These are phyloP conservation scores for Aurinia saxatilis DNA, from an alignment of 345 rosid species.

Conservation along the genomic window DNA sequence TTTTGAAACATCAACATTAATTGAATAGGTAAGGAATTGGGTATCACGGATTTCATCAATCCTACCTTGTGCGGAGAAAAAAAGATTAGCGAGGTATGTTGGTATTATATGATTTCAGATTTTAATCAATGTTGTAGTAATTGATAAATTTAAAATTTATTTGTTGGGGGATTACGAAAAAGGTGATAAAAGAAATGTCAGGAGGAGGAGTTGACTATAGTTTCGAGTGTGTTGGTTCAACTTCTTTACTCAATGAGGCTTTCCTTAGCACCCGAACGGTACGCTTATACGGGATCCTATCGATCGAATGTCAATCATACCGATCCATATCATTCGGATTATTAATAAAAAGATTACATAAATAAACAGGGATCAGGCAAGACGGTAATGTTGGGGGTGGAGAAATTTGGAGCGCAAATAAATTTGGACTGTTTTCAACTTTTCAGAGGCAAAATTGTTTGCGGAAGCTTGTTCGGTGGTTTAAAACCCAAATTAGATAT, in stretches of 20 bases:
- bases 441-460: constrained; percentile 34
- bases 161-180: not conserved
- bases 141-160: not conserved
- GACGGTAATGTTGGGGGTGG: constrained; percentile 52
- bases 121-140: not conserved
- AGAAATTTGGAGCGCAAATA: constrained; percentile 27
- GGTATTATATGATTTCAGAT: not conserved
- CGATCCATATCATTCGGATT: no score
- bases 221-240: constrained; percentile 43
- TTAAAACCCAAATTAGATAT: constrained; percentile 50
- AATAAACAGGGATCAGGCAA: constrained; percentile 47
- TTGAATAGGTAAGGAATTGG: constrained; percentile 44
- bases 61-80: constrained; percentile 43
- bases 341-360: no score
- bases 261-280: no score
- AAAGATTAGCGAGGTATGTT: constrained; percentile 37
- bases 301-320: no score
- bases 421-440: constrained; percentile 29
- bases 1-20: no score
- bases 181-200: constrained; percentile 58
- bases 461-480: constrained; percentile 53
- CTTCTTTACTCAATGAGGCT: no score
- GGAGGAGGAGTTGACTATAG: constrained; percentile 67
- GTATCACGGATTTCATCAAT: constrained; percentile 59
- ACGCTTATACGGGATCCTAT: no score